phyloP scores from a whole-genome alignment of 1,284 basidiomycete species.

The Tausonia pullulans region DNA sequence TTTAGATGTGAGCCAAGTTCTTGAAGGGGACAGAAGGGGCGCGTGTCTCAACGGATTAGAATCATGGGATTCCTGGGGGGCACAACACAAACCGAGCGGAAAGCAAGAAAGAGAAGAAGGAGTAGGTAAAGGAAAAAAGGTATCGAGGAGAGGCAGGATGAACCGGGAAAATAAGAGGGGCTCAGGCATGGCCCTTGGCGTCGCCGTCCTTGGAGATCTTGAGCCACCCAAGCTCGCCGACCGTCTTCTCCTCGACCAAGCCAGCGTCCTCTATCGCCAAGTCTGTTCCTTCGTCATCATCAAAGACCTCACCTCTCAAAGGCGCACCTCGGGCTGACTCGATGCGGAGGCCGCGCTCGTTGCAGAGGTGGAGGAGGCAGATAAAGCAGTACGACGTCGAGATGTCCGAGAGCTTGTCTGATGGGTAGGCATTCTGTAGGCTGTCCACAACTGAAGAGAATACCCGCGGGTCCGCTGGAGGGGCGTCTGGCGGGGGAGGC shows the following conservation, averaged over 20 bases:
- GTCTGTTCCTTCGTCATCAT: neutral
- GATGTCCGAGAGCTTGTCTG: constrained; percentile 93
- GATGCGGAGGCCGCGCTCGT: constrained; percentile 82
- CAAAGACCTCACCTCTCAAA: neutral
- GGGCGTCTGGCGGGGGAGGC: constrained; percentile 40
- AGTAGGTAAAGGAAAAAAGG: neutral
- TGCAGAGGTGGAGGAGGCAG: constrained; percentile 86
- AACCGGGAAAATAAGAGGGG: neutral
- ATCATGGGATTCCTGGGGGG: too few relatives aligned
- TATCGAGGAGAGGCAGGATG: neutral
- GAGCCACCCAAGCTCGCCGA: constrained; percentile 17
- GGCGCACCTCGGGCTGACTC: constrained; percentile 37
- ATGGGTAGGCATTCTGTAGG: constrained; percentile 70
- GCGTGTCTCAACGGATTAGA: too few relatives aligned
- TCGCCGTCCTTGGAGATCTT: constrained; percentile 17
- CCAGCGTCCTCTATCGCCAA: neutral
- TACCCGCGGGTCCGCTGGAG: constrained; percentile 51
- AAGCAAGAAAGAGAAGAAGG: neutral
- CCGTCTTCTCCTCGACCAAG: constrained; percentile 4
- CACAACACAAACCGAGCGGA: neutral
- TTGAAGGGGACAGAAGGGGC: too few relatives aligned
- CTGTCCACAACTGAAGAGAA: constrained; percentile 77
- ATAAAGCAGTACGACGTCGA: constrained; percentile 99
- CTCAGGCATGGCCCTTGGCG: constrained; percentile 15
- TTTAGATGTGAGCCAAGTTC: too few relatives aligned